A percentile compares a stretch with the other conserved stretches of the same genome.
Conservation (phyloP, 768 basidiomycete genomes). For the Leccinum olivaceopallidum region DNA sequence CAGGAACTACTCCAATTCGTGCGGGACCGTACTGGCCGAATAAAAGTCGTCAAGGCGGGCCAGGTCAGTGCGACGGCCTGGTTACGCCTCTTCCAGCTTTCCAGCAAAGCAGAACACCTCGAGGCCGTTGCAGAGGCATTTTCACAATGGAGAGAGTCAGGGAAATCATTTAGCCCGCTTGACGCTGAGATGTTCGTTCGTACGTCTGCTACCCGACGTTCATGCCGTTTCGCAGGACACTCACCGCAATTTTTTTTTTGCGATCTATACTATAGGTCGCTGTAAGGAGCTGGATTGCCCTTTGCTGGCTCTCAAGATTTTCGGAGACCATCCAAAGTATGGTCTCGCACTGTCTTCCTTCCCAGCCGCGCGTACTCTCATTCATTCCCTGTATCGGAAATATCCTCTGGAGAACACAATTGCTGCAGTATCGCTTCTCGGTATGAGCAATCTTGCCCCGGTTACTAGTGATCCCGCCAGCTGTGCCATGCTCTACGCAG, state of each 20-base stretch:
- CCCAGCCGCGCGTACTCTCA: conserved; percentile 52
- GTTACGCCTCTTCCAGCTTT: conserved; percentile 52
- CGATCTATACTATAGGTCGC: conserved; percentile 45
- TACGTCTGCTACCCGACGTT: conserved; percentile 35
- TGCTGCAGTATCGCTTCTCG: conserved; percentile 53
- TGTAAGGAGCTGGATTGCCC: conserved; percentile 60
- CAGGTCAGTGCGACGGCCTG: conserved; percentile 49
- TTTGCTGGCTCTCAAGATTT: conserved; percentile 56
- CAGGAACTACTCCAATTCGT: conserved; percentile 28
- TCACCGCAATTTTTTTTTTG: not conserved
- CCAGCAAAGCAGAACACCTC: conserved; percentile 50
- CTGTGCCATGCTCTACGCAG: conserved; percentile 55
- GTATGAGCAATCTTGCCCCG: conserved; percentile 53
- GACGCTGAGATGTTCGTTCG: conserved; percentile 55
- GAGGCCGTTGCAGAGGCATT: conserved; percentile 46
- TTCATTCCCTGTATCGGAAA: conserved; percentile 53
- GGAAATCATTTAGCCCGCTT: conserved; percentile 37
- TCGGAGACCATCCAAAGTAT: conserved; percentile 63
- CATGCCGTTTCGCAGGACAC: not conserved
- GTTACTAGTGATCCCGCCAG: conserved; percentile 56
- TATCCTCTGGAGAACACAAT: conserved; percentile 50
- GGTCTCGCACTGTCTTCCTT: conserved; percentile 49
- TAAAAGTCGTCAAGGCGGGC: conserved; percentile 30
- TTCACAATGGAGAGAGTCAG: conserved; percentile 49
- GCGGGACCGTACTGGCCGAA: conserved; percentile 29